phyloP scores from a whole-genome alignment of 331 rosid genomes.

The Ulmus americana region DNA sequence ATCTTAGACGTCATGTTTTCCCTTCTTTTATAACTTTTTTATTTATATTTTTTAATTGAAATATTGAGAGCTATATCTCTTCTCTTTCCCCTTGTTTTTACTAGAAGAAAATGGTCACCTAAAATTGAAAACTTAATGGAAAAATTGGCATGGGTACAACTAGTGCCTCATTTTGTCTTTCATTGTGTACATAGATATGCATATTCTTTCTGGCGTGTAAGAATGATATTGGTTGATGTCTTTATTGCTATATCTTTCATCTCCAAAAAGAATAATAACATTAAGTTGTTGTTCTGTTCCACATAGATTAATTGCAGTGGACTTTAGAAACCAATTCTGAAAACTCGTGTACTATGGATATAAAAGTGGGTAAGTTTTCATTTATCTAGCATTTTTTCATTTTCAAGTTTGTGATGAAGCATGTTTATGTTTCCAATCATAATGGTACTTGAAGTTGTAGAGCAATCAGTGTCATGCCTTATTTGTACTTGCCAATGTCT shows the following conservation, averaged over 20 bases:
- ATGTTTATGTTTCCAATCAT: neutral
- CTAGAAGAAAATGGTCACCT: neutral
- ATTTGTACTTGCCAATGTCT: neutral
- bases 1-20: slow-evolving; percentile 13
- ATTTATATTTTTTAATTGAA: neutral
- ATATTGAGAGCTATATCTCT: neutral
- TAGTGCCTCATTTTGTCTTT: neutral
- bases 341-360: slow-evolving; percentile 60
- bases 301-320: slow-evolving; percentile 83
- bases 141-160: no score
- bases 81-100: neutral
- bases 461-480: neutral
- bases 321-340: slow-evolving; percentile 44
- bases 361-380: slow-evolving; percentile 71
- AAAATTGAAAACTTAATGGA: neutral
- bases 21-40: neutral
- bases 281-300: slow-evolving; percentile 13
- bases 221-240: neutral
- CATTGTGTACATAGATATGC: no score
- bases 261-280: neutral
- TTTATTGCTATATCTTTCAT: neutral
- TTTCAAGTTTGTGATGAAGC: neutral
- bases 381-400: neutral
- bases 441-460: neutral
- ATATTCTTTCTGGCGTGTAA: no score